Evolutionary conservation across 164 flowering plant species (phyloP), one percentile per base, ranked within the genome.

Genomic region (Nymphaea thermarum): DNA sequence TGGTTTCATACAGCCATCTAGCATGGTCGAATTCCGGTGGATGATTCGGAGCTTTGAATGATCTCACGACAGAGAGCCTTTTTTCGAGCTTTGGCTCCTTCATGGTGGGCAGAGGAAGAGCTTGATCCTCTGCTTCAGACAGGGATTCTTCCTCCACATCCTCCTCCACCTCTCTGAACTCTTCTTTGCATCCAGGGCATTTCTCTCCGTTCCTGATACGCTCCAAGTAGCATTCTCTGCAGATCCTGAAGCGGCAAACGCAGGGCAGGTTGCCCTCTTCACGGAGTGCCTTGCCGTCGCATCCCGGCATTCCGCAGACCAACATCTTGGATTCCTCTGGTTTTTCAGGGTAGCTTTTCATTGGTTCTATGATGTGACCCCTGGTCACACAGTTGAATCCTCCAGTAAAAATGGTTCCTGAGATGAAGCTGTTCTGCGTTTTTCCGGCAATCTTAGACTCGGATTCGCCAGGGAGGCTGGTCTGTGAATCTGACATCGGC

Each of bases 161-260:
- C 3, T 63, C 73, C n/a, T 67, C 71, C 6, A 41, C 73, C 44
- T 80, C 82, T 63, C 79, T 76, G 65, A 79, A 87, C 12, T 80
- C 80, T 63, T 88, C 95, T 68, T 92, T 92, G 70, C 96, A 92
- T 1, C 98, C 96, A 4, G 91, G 93, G 69, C 98, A 90, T 41
- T 74, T 69, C 16, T 90, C 91, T 18, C 83, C 86, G 68, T 43
- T 74, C 17, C 69, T 74, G 44, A 82, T 45, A 65, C 85, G 82
- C 6, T 91, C 98, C 70, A 78, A 59, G 60, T 84, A 85, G 77
- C 96, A 91, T 0, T 86, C 98, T 64, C 62, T 71, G 68, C 96
- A 92, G 69, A 93, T 86, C 65, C 70, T 81, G 70, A 87, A 93
- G 36, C 93, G 91, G 72, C 96, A 86, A 4, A 87, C 94, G 71